Conservation (phyloP, 495 filamentous ascomycete species). For the Bryoglossum gracile region DNA sequence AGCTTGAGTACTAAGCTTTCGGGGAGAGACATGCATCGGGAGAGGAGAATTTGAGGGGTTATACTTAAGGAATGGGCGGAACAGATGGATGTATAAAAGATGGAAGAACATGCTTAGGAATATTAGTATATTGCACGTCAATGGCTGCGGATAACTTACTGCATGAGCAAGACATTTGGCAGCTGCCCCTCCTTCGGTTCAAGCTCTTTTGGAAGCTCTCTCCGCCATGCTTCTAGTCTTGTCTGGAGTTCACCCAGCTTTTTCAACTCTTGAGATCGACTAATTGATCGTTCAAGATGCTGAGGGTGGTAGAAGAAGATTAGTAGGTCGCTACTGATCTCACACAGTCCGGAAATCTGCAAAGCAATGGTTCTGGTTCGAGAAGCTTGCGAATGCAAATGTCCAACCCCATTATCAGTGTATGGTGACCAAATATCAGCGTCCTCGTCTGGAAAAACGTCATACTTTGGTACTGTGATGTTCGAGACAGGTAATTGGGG, state of each 20-base stretch:
- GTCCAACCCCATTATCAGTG: constrained; percentile 69
- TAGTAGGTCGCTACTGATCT: constrained; percentile 89
- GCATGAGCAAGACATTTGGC: constrained; percentile 86
- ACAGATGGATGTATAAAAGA: constrained; percentile 91
- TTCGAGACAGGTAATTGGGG: constrained; percentile 75
- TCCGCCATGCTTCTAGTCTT: constrained; percentile 85
- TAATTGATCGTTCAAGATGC: constrained; percentile 48
- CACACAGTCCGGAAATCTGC: constrained; percentile 76
- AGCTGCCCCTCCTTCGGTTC: constrained; percentile 85
- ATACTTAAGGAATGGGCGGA: constrained; percentile 93
- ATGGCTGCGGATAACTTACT: constrained; percentile 54
- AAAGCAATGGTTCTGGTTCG: constrained; percentile 75
- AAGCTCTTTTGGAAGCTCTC: constrained; percentile 76
- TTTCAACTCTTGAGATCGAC: constrained; percentile 70
- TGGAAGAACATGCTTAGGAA: constrained; percentile 86
- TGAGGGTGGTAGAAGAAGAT: constrained; percentile 84
- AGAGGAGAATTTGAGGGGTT: constrained; percentile 71
- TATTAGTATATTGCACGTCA: background rate
- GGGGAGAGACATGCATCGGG: constrained; percentile 80
- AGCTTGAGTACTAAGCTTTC: constrained; percentile 83
- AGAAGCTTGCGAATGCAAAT: constrained; percentile 67
- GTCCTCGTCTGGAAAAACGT: constrained; percentile 88
- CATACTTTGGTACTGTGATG: constrained; percentile 78
- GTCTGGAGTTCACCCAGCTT: constrained; percentile 88
- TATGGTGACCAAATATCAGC: constrained; percentile 81